Evolutionary conservation across 441 rosid genomes (phyloP).

Genomic region (Manihot esculenta): DNA sequence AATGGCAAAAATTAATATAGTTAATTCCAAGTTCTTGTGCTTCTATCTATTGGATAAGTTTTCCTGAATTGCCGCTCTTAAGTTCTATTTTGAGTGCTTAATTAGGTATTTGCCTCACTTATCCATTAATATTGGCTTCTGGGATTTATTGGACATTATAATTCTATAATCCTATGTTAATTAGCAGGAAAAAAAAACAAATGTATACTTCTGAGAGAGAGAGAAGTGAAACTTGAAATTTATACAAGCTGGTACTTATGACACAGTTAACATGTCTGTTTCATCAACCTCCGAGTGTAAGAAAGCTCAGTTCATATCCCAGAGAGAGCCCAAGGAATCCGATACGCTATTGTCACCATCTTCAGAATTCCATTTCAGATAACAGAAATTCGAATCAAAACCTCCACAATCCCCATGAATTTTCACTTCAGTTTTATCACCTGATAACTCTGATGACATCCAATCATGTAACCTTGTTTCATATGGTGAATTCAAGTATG

Average conservation of each 20-base stretch:
- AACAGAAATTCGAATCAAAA: constrained; percentile 23
- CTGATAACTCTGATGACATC: constrained; percentile 43
- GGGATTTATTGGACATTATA: too few species aligned
- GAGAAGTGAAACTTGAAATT: background rate
- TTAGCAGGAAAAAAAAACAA: background rate
- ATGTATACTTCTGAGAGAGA: background rate
- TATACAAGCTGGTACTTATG: background rate
- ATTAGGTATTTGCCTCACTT: too few species aligned
- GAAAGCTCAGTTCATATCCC: constrained; percentile 43
- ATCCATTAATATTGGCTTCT: too few species aligned
- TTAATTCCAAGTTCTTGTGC: background rate
- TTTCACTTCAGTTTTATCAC: constrained; percentile 30
- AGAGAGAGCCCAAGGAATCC: constrained; percentile 44
- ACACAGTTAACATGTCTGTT: background rate
- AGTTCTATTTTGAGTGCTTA: too few species aligned
- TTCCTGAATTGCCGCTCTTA: background rate
- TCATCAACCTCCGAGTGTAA: background rate
- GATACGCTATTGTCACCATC: constrained; percentile 29
- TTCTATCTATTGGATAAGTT: background rate
- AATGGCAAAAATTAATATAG: background rate
- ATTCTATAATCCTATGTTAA: too few species aligned
- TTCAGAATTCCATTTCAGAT: constrained; percentile 35
- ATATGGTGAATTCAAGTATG: constrained; percentile 47
- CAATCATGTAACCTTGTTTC: constrained; percentile 52
- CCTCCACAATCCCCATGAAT: constrained; percentile 26